phyloP scores from a whole-genome alignment of 2,329 filamentous ascomycete genomes.

The Rutstroemia sp. region DNA sequence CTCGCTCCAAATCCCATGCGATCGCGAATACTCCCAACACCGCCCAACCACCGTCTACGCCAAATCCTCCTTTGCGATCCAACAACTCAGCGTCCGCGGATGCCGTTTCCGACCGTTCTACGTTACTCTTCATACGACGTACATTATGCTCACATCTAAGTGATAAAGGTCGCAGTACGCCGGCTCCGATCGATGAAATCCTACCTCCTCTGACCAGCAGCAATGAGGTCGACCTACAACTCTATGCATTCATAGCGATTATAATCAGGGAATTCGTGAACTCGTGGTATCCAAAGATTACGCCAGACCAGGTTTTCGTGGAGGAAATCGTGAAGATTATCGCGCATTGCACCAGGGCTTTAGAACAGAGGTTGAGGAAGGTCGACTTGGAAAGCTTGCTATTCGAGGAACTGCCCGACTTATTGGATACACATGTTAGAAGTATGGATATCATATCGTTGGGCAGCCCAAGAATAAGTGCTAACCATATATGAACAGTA shows the following conservation, averaged over 20 bases:
- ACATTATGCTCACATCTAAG: constrained; percentile 68
- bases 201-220: constrained; percentile 89
- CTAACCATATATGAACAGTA: constrained; percentile 40
- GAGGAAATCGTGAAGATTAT: constrained; percentile 84
- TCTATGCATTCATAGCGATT: constrained; percentile 88
- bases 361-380: constrained; percentile 78
- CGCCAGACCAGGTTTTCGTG: constrained; percentile 80
- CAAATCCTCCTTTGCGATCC: constrained; percentile 10
- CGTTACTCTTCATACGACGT: constrained; percentile 71
- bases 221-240: constrained; percentile 85
- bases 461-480: neutral
- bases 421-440: constrained; percentile 72
- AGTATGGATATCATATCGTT: constrained; percentile 41
- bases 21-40: neutral
- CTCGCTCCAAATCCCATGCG: constrained; percentile 6
- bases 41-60: neutral
- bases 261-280: constrained; percentile 86
- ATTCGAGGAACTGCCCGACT: constrained; percentile 78
- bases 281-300: constrained; percentile 89
- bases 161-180: constrained; percentile 46
- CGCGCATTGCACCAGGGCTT: constrained; percentile 79
- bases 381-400: constrained; percentile 77
- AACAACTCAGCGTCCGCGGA: constrained; percentile 32
- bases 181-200: constrained; percentile 67
- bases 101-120: constrained; percentile 69